These are phyloP conservation scores for Hypoxylon sp. DNA, from an alignment of 2,329 filamentous ascomycete species.

Conservation along the genomic window DNA sequence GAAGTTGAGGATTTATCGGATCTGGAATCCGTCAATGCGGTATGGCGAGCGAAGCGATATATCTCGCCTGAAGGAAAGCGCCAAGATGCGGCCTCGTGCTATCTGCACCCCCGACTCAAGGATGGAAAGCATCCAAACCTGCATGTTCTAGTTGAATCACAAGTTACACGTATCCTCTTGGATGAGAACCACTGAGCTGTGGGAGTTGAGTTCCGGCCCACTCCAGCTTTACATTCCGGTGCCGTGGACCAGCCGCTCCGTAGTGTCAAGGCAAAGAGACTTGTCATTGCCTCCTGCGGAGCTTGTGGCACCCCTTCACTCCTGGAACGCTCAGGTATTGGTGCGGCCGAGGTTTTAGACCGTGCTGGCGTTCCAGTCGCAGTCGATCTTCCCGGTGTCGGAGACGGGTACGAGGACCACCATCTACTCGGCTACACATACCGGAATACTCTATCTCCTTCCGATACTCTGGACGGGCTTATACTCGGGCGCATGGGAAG, in stretches of 20 bases:
- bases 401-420: slow-evolving; percentile 61
- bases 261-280: slow-evolving; percentile 59
- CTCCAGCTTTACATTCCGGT: slow-evolving; percentile 54
- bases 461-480: slow-evolving; percentile 54
- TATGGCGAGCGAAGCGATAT: slow-evolving; percentile 40
- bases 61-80: slow-evolving; percentile 43
- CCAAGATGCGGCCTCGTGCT: slow-evolving; percentile 41
- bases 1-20: slow-evolving; percentile 59
- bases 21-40: slow-evolving; percentile 52
- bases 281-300: slow-evolving; percentile 60
- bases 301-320: slow-evolving; percentile 62
- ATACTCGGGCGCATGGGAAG: slow-evolving; percentile 38
- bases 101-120: slow-evolving; percentile 42
- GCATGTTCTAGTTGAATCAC: slow-evolving; percentile 45
- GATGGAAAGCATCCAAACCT: slow-evolving; percentile 45
- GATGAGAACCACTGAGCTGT: slow-evolving; percentile 60
- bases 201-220: slow-evolving; percentile 65
- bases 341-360: slow-evolving; percentile 55
- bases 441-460: slow-evolving; percentile 54
- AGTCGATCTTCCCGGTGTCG: slow-evolving; percentile 61
- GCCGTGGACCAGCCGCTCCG: slow-evolving; percentile 38
- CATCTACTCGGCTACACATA: slow-evolving; percentile 61
- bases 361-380: slow-evolving; percentile 57
- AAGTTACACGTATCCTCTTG: slow-evolving; percentile 59
- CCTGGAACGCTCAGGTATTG: slow-evolving; percentile 70